phyloP scores from a whole-genome alignment of 2,329 filamentous ascomycete genomes.

The Boeremia lycopersici region DNA sequence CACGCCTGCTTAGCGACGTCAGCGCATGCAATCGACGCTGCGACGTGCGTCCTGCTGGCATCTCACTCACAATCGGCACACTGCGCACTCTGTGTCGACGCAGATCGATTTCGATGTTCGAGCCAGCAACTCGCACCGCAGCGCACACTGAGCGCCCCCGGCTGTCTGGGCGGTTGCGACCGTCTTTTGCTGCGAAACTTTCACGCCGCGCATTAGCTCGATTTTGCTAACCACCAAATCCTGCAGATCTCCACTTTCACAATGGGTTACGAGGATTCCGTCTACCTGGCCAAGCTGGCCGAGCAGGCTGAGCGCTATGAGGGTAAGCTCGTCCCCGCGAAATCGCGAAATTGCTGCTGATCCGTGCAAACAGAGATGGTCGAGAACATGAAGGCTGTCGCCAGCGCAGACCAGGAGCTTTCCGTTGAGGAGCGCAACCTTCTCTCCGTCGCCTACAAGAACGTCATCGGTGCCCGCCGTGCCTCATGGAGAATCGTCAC shows the following conservation, averaged over 20 bases:
- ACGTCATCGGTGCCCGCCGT: constrained; percentile 95
- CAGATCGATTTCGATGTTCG: not conserved
- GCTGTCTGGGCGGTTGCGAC: constrained; percentile 22
- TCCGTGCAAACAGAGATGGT: constrained; percentile 79
- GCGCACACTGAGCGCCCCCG: constrained; percentile 27
- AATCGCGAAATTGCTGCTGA: constrained; percentile 23
- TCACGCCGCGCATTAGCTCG: constrained; percentile 18
- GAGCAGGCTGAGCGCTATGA: constrained; percentile 99
- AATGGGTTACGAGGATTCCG: constrained; percentile 99
- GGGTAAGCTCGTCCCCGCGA: constrained; percentile 62
- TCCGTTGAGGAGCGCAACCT: constrained; percentile 95
- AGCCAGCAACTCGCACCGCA: constrained; percentile 3
- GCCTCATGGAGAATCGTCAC: constrained; percentile 98
- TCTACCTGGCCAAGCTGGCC: constrained; percentile 99
- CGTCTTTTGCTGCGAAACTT: constrained; percentile 14
- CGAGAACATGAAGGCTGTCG: constrained; percentile 99
- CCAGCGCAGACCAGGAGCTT: constrained; percentile 72
- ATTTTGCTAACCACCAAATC: constrained; percentile 32
- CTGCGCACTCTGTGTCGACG: not conserved
- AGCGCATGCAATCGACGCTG: constrained; percentile 25
- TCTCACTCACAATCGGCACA: not conserved
- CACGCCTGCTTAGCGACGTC: constrained; percentile 21
- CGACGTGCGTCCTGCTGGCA: not conserved
- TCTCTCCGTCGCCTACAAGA: constrained; percentile 98
- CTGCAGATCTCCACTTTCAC: constrained; percentile 54